Percentiles rank a stretch among this genome's conserved stretches.
phyloP scores from a whole-genome alignment of 2,329 filamentous ascomycete genomes.

The Ophiostoma australiae region DNA sequence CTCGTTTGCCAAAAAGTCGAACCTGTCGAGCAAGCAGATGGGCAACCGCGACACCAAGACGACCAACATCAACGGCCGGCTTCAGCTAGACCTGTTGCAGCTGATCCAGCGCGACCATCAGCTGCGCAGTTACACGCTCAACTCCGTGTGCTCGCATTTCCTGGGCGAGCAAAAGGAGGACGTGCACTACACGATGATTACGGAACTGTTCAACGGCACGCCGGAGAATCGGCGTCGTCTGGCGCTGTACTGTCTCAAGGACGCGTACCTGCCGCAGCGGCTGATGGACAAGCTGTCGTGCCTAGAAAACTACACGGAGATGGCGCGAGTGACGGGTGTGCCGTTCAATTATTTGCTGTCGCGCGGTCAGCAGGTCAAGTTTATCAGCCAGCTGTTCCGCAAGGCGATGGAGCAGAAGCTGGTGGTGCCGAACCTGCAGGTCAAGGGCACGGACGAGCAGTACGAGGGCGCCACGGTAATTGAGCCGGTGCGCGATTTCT shows the following conservation, averaged over 20 bases:
- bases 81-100: slow-evolving; percentile 93
- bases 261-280: slow-evolving; percentile 89
- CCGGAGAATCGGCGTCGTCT: slow-evolving; percentile 85
- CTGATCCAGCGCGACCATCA: slow-evolving; percentile 93
- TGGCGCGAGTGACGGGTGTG: slow-evolving; percentile 98
- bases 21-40: slow-evolving; percentile 97
- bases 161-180: slow-evolving; percentile 97
- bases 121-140: slow-evolving; percentile 91
- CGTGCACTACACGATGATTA: slow-evolving; percentile 99
- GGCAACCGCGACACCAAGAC: slow-evolving; percentile 90
- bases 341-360: slow-evolving; percentile 93
- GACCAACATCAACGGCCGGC: slow-evolving; percentile 88
- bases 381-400: slow-evolving; percentile 93
- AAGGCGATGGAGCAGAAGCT: slow-evolving; percentile 91
- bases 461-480: slow-evolving; percentile 98
- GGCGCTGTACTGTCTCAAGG: slow-evolving; percentile 94
- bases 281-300: slow-evolving; percentile 97
- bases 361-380: slow-evolving; percentile 93
- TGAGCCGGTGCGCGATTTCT: slow-evolving; percentile 87
- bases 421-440: slow-evolving; percentile 81
- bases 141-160: slow-evolving; percentile 93
- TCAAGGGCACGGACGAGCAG: slow-evolving; percentile 71
- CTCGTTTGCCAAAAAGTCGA: slow-evolving; percentile 71
- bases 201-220: slow-evolving; percentile 93
- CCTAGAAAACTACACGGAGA: slow-evolving; percentile 98